A percentile compares a stretch with the other conserved stretches of the same genome.
phyloP scores from a whole-genome alignment of 2,329 filamentous ascomycete species.

The Exophiala calicioides region DNA sequence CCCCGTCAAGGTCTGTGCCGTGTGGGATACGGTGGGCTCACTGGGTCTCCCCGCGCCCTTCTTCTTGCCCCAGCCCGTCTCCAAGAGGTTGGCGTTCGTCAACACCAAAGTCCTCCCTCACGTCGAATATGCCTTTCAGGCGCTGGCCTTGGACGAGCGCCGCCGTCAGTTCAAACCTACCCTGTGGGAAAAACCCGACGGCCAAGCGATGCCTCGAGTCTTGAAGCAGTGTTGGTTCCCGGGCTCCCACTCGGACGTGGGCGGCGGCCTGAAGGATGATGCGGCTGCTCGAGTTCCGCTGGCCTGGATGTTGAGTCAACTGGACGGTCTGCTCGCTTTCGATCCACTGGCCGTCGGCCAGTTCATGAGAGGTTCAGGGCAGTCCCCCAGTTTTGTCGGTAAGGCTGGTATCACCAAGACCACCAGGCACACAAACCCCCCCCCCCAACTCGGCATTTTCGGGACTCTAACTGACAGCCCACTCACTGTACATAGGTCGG shows the following conservation, averaged over 20 bases:
- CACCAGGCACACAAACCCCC: neutral
- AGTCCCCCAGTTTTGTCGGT: conserved; percentile 5
- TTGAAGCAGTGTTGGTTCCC: conserved; percentile 60
- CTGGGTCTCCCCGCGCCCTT: conserved; percentile 30
- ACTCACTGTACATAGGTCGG: neutral
- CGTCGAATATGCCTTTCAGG: conserved; percentile 42
- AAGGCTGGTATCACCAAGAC: neutral
- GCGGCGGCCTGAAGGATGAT: conserved; percentile 48
- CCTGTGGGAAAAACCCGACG: conserved; percentile 50
- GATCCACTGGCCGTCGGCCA: conserved; percentile 9
- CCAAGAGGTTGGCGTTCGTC: conserved; percentile 31
- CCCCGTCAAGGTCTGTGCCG: conserved; percentile 31
- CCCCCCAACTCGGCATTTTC: too few species aligned
- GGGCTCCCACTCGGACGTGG: conserved; percentile 54
- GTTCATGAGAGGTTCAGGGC: conserved; percentile 4
- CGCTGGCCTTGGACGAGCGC: conserved; percentile 41
- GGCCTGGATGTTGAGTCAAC: conserved; percentile 53
- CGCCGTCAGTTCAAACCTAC: conserved; percentile 52
- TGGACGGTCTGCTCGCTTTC: conserved; percentile 26
- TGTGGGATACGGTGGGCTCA: conserved; percentile 35
- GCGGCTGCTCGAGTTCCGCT: conserved; percentile 49
- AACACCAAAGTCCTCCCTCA: conserved; percentile 33
- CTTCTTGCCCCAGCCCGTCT: conserved; percentile 11
- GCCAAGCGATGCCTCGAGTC: conserved; percentile 29
- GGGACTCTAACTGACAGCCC: too few species aligned